Evolutionary conservation across 768 basidiomycete genomes (phyloP), one percentile per base, ranked within the genome.

Genomic region (Porphyrellus cyaneotinctus): DNA sequence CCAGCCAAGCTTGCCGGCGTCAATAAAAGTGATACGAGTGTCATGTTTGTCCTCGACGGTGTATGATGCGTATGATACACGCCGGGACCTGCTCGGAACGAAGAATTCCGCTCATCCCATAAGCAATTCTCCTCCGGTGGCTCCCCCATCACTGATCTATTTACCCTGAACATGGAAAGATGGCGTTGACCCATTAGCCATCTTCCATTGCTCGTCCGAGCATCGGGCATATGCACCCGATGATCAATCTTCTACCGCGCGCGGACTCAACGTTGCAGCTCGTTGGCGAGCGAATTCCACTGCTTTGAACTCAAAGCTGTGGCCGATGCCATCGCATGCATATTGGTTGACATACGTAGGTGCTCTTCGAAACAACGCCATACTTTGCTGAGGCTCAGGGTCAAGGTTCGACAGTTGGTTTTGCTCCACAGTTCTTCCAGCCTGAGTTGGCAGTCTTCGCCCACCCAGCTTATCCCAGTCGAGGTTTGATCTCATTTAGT

Each of bases 231-330:
- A 43, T 46, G 20, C 41, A 46, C 51, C 61, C 61, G 61, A 62
- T 62, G 41, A 62, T 64, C 62, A 61, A 61, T 61, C 62, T 64
- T 64, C 62, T 52, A 38, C 49, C 38, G 37, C 53, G 62, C 56
- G 44, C 47, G 62, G 49, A 53, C 42, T 36, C 63, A 63, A 64
- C 62, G 63, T 64, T 63, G 62, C 47, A 53, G 17, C 37, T 53
- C 51, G 43, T 57, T 51, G 18, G 51, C 51, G 52, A 56, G 49
- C 39, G 47, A 54, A 35, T 44, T 44, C 58, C 51, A 47, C 41
- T 32, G 48, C 35, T 28, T 36, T 31, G 42, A 43, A 32, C 50
- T 54, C 52, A 45, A 24, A 32, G 12, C 22, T 43, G 45, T 35
- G 45, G 35, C 15, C 24, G 17, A 50, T 50, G 24, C 20, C 43